Evolutionary conservation across 2,329 filamentous ascomycete genomes (phyloP).

Genomic region (Claviceps spartinae): DNA sequence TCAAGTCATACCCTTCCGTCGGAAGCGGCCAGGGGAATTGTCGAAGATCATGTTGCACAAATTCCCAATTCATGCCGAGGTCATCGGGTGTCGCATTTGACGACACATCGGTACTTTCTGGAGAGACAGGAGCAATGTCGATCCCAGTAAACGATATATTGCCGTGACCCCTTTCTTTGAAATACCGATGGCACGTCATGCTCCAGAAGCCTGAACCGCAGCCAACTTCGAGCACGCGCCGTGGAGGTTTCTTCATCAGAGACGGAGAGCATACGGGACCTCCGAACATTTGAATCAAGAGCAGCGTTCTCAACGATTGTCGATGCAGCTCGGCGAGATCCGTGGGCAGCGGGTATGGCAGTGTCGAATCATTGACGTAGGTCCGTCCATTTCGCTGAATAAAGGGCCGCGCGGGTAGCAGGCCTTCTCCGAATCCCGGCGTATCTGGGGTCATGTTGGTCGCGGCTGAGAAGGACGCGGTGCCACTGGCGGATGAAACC

Average conservation of each 20-base stretch:
- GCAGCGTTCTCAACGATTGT: conserved; percentile 70
- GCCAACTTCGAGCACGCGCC: conserved; percentile 69
- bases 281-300: conserved; percentile 70
- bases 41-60: conserved; percentile 77
- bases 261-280: conserved; percentile 62
- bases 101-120: conserved; percentile 20
- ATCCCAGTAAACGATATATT: conserved; percentile 69
- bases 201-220: conserved; percentile 88
- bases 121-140: conserved; percentile 62
- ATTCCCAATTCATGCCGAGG: conserved; percentile 74
- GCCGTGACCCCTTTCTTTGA: conserved; percentile 51
- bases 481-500: conserved; percentile 32
- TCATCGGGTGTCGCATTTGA: conserved; percentile 35
- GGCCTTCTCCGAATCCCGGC: conserved; percentile 28
- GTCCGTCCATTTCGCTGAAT: conserved; percentile 65
- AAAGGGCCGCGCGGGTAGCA: conserved; percentile 38
- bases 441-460: conserved; percentile 37
- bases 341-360: conserved; percentile 74
- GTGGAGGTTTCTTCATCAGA: conserved; percentile 53
- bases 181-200: conserved; percentile 72
- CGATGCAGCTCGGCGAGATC: conserved; percentile 80
- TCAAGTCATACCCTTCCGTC: conserved; percentile 69
- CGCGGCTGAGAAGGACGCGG: conserved; percentile 27
- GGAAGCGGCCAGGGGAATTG: conserved; percentile 63
- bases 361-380: conserved; percentile 60